These are phyloP conservation scores for Lactarius indigo DNA, from an alignment of 768 basidiomycete species.

Conservation along the genomic window DNA sequence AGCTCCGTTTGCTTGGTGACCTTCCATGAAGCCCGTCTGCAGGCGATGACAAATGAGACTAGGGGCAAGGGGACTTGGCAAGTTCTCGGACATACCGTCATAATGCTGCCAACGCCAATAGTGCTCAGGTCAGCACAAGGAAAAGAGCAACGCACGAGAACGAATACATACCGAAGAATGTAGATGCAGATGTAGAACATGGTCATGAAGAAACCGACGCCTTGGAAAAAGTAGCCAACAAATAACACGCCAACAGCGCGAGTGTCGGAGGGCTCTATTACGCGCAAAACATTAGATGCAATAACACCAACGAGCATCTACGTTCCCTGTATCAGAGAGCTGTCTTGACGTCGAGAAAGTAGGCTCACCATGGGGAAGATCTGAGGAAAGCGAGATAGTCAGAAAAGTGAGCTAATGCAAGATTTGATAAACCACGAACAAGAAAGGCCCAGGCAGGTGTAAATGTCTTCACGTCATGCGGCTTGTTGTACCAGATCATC, in stretches of 20 bases:
- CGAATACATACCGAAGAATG: constrained; percentile 38
- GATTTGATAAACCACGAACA: constrained; percentile 30
- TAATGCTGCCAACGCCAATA: constrained; percentile 32
- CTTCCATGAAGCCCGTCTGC: constrained; percentile 45
- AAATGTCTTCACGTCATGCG: constrained; percentile 43
- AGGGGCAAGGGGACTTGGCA: background rate
- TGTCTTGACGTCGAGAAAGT: background rate
- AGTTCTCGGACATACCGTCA: constrained; percentile 33
- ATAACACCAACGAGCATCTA: constrained; percentile 50
- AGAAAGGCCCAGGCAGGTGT: constrained; percentile 38
- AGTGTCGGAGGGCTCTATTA: constrained; percentile 35
- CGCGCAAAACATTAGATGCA: constrained; percentile 42
- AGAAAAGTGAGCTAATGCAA: background rate
- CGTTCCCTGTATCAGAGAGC: constrained; percentile 2
- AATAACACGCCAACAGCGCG: constrained; percentile 42
- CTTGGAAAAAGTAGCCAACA: constrained; percentile 48
- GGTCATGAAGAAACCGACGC: constrained; percentile 46
- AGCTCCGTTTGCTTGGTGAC: constrained; percentile 47
- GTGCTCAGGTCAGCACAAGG: background rate
- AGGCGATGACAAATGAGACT: background rate
- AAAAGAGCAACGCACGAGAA: background rate
- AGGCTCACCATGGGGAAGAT: constrained; percentile 35
- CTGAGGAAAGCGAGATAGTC: constrained; percentile 15
- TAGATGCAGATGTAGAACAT: constrained; percentile 51
- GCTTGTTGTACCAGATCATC: constrained; percentile 48